Conservation (phyloP, 768 basidiomycete genomes). For the Lentinula guzmanii region DNA sequence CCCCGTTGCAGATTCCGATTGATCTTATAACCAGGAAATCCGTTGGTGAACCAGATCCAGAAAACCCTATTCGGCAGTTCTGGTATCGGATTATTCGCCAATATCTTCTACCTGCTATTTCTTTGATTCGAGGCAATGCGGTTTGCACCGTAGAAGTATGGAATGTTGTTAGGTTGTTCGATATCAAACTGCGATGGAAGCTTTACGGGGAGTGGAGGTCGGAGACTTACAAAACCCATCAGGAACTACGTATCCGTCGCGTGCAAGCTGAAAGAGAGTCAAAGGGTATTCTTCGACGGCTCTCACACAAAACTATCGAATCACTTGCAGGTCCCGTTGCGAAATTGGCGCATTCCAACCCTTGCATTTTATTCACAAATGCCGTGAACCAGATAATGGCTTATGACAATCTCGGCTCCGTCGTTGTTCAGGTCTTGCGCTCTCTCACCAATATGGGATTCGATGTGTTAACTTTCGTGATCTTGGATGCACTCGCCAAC, state of each 20-base stretch:
- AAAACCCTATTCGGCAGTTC: constrained; percentile 60
- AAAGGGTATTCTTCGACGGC: constrained; percentile 82
- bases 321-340: constrained; percentile 83
- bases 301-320: constrained; percentile 81
- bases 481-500: constrained; percentile 84
- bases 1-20: constrained; percentile 29
- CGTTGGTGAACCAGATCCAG: constrained; percentile 44
- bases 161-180: constrained; percentile 79
- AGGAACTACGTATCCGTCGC: constrained; percentile 72
- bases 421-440: constrained; percentile 83
- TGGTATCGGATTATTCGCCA: constrained; percentile 81
- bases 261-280: constrained; percentile 85
- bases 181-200: constrained; percentile 76
- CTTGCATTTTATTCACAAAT: constrained; percentile 83
- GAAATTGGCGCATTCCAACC: constrained; percentile 92
- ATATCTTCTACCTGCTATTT: constrained; percentile 82
- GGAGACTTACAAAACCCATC: constrained; percentile 62
- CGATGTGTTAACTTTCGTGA: constrained; percentile 84
- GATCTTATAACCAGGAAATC: constrained; percentile 62
- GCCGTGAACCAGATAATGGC: constrained; percentile 93
- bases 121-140: constrained; percentile 80
- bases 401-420: constrained; percentile 88
- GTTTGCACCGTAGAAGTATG: constrained; percentile 90
- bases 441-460: constrained; percentile 92
- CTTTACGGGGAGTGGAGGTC: constrained; percentile 96